A percentile compares a stretch with the other conserved stretches of the same genome.
These are phyloP conservation scores for Orobanche coerulescens DNA, from an alignment of 257 asterid species.

Conservation along the genomic window DNA sequence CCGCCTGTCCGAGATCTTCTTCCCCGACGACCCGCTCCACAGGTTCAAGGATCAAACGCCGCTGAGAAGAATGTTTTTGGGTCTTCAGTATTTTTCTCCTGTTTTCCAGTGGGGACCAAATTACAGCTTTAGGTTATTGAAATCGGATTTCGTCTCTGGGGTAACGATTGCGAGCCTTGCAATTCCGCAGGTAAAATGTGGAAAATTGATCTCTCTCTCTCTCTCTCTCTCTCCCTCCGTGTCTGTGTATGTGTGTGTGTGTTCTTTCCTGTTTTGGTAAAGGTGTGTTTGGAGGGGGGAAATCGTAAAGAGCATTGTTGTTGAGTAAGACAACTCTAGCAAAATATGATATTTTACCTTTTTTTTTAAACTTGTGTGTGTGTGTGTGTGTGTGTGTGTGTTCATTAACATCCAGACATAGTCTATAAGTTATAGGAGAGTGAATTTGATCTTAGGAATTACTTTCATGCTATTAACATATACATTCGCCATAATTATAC, in stretches of 20 bases:
- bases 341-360: background rate
- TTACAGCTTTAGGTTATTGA: conserved; percentile 40
- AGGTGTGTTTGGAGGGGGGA: background rate
- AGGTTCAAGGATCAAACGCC: conserved; percentile 57
- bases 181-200: conserved; percentile 58
- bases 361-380: background rate
- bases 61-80: conserved; percentile 36
- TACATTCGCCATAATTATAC: no score
- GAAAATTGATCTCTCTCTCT: background rate
- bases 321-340: no score
- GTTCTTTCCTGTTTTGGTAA: background rate
- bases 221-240: background rate
- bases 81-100: conserved; percentile 66
- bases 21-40: conserved; percentile 85
- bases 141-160: conserved; percentile 70
- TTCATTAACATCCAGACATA: background rate
- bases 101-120: conserved; percentile 73
- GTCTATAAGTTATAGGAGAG: background rate
- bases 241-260: background rate
- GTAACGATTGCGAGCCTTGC: conserved; percentile 85
- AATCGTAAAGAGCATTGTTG: no score
- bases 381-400: background rate
- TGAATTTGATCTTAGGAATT: background rate
- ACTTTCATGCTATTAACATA: no score
- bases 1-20: conserved; percentile 58